Evolutionary conservation across 371 early-diverging fungal species (phyloP).

Genomic region (Syncephalastrum sp.): DNA sequence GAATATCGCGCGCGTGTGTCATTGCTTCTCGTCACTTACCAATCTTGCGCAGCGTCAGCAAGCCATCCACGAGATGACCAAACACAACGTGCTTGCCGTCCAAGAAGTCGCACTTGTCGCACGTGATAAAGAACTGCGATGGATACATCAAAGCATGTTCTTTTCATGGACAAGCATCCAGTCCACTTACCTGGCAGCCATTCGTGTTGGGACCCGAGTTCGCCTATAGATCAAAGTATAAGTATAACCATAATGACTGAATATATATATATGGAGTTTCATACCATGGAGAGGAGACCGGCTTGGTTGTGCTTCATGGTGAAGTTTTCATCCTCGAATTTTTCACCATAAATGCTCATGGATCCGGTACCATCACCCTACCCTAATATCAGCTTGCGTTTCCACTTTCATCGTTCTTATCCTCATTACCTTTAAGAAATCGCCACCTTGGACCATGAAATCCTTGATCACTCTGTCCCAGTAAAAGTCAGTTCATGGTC

Average conservation of each 20-base stretch:
- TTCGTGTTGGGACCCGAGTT: conserved; percentile 94
- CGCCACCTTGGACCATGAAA: conserved; percentile 99
- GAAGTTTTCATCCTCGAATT: conserved; percentile 98
- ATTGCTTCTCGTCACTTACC: conserved; percentile 21
- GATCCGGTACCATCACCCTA: conserved; percentile 97
- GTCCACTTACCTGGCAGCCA: conserved; percentile 74
- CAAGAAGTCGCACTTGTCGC: conserved; percentile 83
- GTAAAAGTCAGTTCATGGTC: background rate
- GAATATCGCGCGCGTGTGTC: background rate
- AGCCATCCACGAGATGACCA: conserved; percentile 88
- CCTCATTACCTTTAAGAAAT: conserved; percentile 75
- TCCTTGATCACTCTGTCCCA: conserved; percentile 80
- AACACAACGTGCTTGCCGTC: conserved; percentile 94
- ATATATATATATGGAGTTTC: conserved; percentile 28
- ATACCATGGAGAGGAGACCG: conserved; percentile 95
- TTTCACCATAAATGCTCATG: conserved; percentile 94
- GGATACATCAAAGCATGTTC: background rate
- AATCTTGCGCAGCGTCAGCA: conserved; percentile 87
- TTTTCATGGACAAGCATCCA: background rate
- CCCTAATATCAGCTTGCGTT: background rate
- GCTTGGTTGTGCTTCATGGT: conserved; percentile 86
- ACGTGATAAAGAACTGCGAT: conserved; percentile 93
- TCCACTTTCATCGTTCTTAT: conserved; percentile 12
- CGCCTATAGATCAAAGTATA: conserved; percentile 58
- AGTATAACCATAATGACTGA: background rate